Percentiles rank a stretch among this genome's conserved stretches.
phyloP scores from a whole-genome alignment of 257 asterid species.

The Cynanchum wilfordii region DNA sequence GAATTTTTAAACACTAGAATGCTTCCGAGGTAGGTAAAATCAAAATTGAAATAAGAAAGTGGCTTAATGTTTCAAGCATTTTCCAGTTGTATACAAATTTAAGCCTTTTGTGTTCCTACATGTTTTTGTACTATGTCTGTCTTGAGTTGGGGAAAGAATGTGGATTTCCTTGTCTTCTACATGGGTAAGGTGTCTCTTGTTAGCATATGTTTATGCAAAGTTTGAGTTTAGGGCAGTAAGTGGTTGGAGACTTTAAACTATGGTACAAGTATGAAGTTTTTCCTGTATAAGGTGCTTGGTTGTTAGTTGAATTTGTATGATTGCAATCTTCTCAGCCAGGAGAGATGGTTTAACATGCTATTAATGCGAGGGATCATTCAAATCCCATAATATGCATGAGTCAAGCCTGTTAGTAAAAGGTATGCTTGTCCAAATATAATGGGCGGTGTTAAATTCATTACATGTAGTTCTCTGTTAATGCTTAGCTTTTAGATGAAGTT shows the following conservation, averaged over 20 bases:
- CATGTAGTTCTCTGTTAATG: neutral
- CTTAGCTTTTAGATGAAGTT: neutral
- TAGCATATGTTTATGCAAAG: neutral
- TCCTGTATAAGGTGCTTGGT: neutral
- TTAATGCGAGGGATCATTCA: neutral
- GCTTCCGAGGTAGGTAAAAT: neutral
- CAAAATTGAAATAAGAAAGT: neutral
- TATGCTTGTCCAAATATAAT: neutral
- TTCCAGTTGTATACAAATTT: neutral
- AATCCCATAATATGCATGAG: neutral
- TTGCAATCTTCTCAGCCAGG: neutral
- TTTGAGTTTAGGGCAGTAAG: neutral
- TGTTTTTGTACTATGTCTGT: neutral
- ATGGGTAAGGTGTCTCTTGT: neutral
- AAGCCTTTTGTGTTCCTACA: neutral
- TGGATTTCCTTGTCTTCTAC: neutral
- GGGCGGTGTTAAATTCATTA: neutral
- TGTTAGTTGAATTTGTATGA: neutral
- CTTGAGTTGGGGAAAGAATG: neutral
- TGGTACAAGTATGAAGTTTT: neutral
- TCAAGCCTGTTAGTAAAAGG: neutral
- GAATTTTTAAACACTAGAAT: neutral
- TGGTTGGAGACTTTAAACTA: neutral
- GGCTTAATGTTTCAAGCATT: neutral
- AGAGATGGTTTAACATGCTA: neutral